Evolutionary conservation across 2,329 filamentous ascomycete genomes (phyloP).

Genomic region (Ceratocystiopsis sp.): DNA sequence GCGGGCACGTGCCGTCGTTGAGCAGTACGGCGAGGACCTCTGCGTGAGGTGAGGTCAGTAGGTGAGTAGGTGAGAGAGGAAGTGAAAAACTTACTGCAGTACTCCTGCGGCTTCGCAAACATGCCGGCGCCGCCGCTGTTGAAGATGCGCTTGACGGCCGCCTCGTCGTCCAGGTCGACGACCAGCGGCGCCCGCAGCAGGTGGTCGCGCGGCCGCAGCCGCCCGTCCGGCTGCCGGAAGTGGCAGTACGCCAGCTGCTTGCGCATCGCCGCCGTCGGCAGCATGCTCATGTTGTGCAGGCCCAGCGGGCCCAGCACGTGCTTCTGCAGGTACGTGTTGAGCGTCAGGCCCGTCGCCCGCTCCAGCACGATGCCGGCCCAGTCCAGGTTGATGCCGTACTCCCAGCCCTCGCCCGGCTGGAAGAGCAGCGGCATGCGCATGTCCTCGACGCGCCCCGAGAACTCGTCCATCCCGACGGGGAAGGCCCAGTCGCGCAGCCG

Average conservation of each 20-base stretch:
- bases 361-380: constrained; percentile 31
- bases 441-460: constrained; percentile 30
- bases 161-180: constrained; percentile 3
- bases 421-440: constrained; percentile 27
- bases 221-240: constrained; percentile 26
- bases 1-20: constrained; percentile 42
- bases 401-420: constrained; percentile 29
- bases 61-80: too few species aligned
- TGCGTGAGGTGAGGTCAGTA: too few species aligned
- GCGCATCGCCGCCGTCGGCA: constrained; percentile 34
- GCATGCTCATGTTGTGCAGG: constrained; percentile 28
- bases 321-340: constrained; percentile 27
- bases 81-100: too few species aligned
- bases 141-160: constrained; percentile 7
- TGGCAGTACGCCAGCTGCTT: constrained; percentile 36
- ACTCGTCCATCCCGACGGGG: constrained; percentile 38
- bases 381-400: constrained; percentile 31
- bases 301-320: constrained; percentile 27
- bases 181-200: constrained; percentile 5
- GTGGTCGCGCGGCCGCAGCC: constrained; percentile 20
- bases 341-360: constrained; percentile 20
- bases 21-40: constrained; percentile 41
- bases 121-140: constrained; percentile 27
- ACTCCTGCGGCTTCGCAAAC: constrained; percentile 24
- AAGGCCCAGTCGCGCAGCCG: constrained; percentile 27